Evolutionary conservation across 2,329 filamentous ascomycete species (phyloP).

Genomic region (Paraphoma sp.): DNA sequence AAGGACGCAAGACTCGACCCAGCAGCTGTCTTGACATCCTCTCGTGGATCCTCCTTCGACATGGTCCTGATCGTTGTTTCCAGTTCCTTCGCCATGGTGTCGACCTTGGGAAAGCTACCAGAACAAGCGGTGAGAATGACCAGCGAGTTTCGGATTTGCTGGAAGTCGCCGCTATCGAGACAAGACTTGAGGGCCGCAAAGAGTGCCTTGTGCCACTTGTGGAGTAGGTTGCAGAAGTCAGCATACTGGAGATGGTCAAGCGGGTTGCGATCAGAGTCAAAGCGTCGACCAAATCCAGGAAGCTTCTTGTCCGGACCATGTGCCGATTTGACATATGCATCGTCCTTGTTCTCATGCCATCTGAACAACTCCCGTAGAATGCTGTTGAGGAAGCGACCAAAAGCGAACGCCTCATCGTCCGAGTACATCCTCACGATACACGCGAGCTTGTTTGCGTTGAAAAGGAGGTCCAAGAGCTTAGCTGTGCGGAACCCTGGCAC

Average conservation of each 20-base stretch:
- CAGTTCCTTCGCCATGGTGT: conserved; percentile 80
- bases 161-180: conserved; percentile 85
- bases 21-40: conserved; percentile 77
- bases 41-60: conserved; percentile 64
- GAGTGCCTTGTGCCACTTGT: conserved; percentile 88
- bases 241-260: conserved; percentile 79
- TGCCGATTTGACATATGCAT: conserved; percentile 80
- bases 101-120: conserved; percentile 84
- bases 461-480: conserved; percentile 82
- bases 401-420: conserved; percentile 86
- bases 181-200: conserved; percentile 82
- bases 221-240: conserved; percentile 83
- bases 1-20: conserved; percentile 75
- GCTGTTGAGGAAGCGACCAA: conserved; percentile 89
- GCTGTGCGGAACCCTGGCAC: conserved; percentile 87
- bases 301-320: conserved; percentile 70
- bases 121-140: conserved; percentile 83
- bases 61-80: conserved; percentile 70
- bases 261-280: conserved; percentile 74
- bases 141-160: conserved; percentile 96
- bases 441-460: conserved; percentile 80
- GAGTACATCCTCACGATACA: conserved; percentile 88
- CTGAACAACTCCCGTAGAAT: conserved; percentile 77
- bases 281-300: conserved; percentile 77
- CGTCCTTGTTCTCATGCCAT: conserved; percentile 81